Conservation (phyloP, 768 basidiomycete species). For the Macrolepiota albuminosa region DNA sequence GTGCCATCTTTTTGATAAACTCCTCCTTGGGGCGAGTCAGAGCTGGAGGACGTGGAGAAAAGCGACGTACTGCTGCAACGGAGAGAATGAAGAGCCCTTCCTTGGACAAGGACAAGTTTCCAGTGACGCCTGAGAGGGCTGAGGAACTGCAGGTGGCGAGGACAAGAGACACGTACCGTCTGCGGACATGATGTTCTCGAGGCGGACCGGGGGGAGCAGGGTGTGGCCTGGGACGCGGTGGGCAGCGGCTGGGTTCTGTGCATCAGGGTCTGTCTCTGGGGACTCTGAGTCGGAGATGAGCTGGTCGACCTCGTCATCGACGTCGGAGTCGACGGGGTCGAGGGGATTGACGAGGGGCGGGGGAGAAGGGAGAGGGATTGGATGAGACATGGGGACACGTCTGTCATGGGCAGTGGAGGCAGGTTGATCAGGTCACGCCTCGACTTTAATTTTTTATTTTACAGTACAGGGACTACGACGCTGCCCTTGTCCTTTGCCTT, state of each 20-base stretch:
- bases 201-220: constrained; percentile 55
- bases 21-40: constrained; percentile 56
- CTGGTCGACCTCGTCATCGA: constrained; percentile 62
- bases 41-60: neutral
- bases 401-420: no score
- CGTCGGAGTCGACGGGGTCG: constrained; percentile 35
- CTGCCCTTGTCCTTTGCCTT: constrained; percentile 57
- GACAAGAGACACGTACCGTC: constrained; percentile 46
- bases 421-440: no score
- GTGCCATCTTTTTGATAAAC: constrained; percentile 72
- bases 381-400: neutral
- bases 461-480: constrained; percentile 37
- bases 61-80: constrained; percentile 59
- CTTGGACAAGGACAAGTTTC: constrained; percentile 64
- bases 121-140: constrained; percentile 43
- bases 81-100: constrained; percentile 73
- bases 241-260: constrained; percentile 23
- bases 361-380: neutral
- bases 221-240: constrained; percentile 61
- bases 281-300: constrained; percentile 53
- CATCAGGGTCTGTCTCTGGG: constrained; percentile 30
- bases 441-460: neutral
- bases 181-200: constrained; percentile 77
- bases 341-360: neutral
- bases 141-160: constrained; percentile 4